These are phyloP conservation scores for Lagenidium sp. DNA, from an alignment of 352 stramenopile species.

Conservation along the genomic window DNA sequence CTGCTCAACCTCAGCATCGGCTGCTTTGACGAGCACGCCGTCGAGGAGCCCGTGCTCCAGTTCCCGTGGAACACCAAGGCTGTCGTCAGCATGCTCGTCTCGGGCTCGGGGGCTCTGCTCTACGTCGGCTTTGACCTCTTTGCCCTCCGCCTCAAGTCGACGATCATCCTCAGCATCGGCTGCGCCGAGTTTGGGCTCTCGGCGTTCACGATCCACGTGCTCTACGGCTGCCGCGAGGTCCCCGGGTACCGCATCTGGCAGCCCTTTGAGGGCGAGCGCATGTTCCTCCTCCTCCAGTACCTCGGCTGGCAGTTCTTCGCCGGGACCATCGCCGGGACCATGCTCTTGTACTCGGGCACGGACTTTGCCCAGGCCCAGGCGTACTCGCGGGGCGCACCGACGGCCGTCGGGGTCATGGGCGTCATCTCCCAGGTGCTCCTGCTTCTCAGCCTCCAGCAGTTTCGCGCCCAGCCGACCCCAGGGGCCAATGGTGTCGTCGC, in stretches of 20 bases:
- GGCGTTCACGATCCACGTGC: slow-evolving; percentile 35
- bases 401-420: slow-evolving; percentile 25
- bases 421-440: slow-evolving; percentile 42
- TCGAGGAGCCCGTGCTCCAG: slow-evolving; percentile 3
- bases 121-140: slow-evolving; percentile 35
- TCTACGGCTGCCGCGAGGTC: slow-evolving; percentile 37
- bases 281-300: slow-evolving; percentile 52
- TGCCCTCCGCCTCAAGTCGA: slow-evolving; percentile 19
- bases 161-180: slow-evolving; percentile 20
- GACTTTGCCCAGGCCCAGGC: slow-evolving; percentile 9
- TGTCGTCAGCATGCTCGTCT: slow-evolving; percentile 38
- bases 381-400: slow-evolving; percentile 17
- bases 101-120: slow-evolving; percentile 26
- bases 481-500: background rate
- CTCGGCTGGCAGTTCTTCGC: slow-evolving; percentile 51
- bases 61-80: slow-evolving; percentile 38
- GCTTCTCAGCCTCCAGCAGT: slow-evolving; percentile 40
- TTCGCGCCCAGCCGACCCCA: slow-evolving; percentile 2
- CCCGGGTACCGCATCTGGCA: slow-evolving; percentile 40
- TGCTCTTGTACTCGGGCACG: slow-evolving; percentile 20
- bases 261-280: slow-evolving; percentile 39
- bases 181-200: slow-evolving; percentile 32
- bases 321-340: slow-evolving; percentile 22
- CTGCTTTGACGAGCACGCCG: slow-evolving; percentile 21
- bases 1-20: slow-evolving; percentile 50